Base-by-base conservation (phyloP, 2,329 filamentous ascomycete species). In the Diaporthe vaccinii region DNA sequence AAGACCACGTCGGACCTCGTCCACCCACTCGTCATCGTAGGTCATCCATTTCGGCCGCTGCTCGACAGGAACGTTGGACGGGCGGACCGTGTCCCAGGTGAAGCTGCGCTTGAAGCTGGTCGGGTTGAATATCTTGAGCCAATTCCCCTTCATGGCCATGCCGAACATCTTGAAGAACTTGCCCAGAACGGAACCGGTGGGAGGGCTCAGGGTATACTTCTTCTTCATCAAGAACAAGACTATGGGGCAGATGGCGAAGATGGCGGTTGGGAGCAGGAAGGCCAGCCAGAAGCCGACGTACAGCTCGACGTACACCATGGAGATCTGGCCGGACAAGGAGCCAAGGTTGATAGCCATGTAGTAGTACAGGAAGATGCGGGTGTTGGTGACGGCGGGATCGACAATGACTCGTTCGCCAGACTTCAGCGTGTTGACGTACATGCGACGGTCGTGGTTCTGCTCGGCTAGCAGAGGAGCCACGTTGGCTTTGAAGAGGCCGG, bases 11-110 rank as follows among this genome's bases (percentile, higher is more conserved):
- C 88, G 88, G 67, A 95, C 91, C 81, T 96, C 93, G 81, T 95
- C 93, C 46, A 96, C 94, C 93, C 94, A 96, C 71, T 91, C 90
- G 78, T 96, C 94, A 77, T 96, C 94, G 79, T 95, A 95, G 0
- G 92, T 93, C 92, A 96, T 95, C 93, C 93, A 96, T 0, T 73
- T 55, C 0, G 93, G 93, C 73, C 91, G 91, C 77, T 87, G 82
- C 1, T 82, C 83, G 51, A 88, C 84, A 14, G 88, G 84, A 8
- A 94, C 86, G 49, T 87, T 85, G 81, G 91, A 93, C 4, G 93
- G 93, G 84, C 94, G 94, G 76, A 91, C 91, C 5, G 86, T 81
- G 36, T 94, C 91, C 91, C 93, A 95, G 84, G 94, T 84, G 58
- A 91, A 84, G 2, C 90, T 91, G 82, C 93, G 93, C 57, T 69